These are phyloP conservation scores for Diutina pseudorugosa DNA, from an alignment of 1,139 yeast species.

Conservation along the genomic window DNA sequence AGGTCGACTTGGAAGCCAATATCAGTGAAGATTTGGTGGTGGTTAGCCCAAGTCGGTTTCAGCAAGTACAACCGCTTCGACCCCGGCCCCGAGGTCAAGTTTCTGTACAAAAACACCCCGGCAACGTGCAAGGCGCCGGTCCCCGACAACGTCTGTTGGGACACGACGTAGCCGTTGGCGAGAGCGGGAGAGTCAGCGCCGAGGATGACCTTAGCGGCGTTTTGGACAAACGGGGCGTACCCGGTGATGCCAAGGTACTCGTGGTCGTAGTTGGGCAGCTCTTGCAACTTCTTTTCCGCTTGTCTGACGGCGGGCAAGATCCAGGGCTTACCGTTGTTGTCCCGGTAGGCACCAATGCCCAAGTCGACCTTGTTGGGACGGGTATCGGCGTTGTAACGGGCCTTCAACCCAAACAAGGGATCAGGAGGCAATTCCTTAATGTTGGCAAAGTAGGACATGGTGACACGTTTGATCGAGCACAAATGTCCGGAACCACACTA, in stretches of 20 bases:
- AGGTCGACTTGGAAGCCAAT: conserved; percentile 47
- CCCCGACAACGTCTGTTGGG: conserved; percentile 85
- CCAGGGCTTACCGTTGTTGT: conserved; percentile 87
- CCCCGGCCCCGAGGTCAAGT: conserved; percentile 9
- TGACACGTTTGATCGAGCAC: neutral
- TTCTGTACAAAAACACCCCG: conserved; percentile 46
- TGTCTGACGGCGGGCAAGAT: conserved; percentile 73
- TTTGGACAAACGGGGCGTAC: conserved; percentile 50
- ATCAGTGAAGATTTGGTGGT: conserved; percentile 63
- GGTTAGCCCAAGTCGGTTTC: conserved; percentile 96
- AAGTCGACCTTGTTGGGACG: conserved; percentile 67
- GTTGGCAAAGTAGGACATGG: conserved; percentile 23
- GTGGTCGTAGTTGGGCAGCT: conserved; percentile 62
- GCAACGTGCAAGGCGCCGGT: conserved; percentile 93
- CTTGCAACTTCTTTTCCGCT: conserved; percentile 36
- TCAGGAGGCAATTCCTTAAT: conserved; percentile 60
- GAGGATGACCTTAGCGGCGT: conserved; percentile 70
- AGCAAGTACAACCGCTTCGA: conserved; percentile 56
- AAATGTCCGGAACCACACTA: neutral
- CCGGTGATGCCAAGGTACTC: conserved; percentile 87
- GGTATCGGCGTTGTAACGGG: conserved; percentile 54
- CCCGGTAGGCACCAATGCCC: conserved; percentile 96
- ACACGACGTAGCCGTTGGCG: conserved; percentile 41
- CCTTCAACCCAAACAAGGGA: conserved; percentile 75
- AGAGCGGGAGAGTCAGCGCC: conserved; percentile 51